Conservation (phyloP, 2,329 filamentous ascomycete species). For the Ceratocystis albifundus region DNA sequence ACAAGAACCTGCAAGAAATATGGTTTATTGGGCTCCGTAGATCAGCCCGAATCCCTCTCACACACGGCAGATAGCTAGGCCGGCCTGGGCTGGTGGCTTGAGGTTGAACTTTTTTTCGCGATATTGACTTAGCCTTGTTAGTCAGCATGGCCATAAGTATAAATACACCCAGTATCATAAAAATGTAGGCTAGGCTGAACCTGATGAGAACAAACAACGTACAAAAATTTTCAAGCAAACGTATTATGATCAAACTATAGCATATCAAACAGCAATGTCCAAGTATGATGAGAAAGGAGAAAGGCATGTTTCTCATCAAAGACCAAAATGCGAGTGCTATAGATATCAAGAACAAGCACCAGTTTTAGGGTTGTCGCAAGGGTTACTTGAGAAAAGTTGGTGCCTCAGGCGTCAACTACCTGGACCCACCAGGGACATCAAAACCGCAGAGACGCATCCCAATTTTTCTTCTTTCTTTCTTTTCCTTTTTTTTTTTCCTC, state of each 20-base stretch:
- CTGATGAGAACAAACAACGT: too few relatives aligned
- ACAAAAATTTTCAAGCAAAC: too few relatives aligned
- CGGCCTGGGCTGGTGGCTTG: slow-evolving; percentile 1
- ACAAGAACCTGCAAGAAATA: neutral
- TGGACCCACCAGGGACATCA: slow-evolving; percentile 15
- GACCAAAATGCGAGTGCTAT: too few relatives aligned
- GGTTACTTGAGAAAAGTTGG: neutral
- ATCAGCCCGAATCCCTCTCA: neutral
- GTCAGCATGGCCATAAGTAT: slow-evolving; percentile 21
- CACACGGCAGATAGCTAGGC: neutral
- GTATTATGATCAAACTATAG: too few relatives aligned
- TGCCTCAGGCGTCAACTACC: neutral
- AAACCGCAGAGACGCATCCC: slow-evolving; percentile 12
- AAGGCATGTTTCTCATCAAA: neutral
- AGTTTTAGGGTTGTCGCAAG: neutral
- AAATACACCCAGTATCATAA: too few relatives aligned
- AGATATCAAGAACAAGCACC: too few relatives aligned
- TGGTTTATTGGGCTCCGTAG: neutral
- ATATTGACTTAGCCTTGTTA: slow-evolving; percentile 14
- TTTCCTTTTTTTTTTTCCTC: slow-evolving; percentile 31
- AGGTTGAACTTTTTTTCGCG: slow-evolving; percentile 24
- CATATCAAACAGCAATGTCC: too few relatives aligned
- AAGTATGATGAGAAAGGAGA: too few relatives aligned
- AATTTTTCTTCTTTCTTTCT: slow-evolving; percentile 25
- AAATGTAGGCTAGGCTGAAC: too few relatives aligned